These are phyloP conservation scores for Sinapis alba DNA, from an alignment of 441 rosid genomes.

Conservation along the genomic window DNA sequence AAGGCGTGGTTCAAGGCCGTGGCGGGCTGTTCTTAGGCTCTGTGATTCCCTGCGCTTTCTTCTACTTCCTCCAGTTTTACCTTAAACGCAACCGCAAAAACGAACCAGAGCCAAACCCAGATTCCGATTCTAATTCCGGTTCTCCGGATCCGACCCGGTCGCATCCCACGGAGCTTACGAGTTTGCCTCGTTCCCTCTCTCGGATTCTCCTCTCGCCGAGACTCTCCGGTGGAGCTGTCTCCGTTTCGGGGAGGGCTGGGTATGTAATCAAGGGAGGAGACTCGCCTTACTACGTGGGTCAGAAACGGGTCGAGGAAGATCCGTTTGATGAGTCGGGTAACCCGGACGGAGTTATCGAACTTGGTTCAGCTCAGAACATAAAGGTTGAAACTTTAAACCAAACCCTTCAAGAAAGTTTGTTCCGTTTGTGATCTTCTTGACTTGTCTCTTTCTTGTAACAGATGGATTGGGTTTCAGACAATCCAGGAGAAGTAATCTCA, in stretches of 20 bases:
- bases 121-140: constrained; percentile 38
- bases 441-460: constrained; percentile 21
- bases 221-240: constrained; percentile 55
- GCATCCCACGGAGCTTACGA: constrained; percentile 55
- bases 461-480: constrained; percentile 68
- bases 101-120: constrained; percentile 33
- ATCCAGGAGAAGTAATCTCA: constrained; percentile 43
- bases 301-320: constrained; percentile 59
- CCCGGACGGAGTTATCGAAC: constrained; percentile 80
- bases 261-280: constrained; percentile 56
- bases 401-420: not conserved
- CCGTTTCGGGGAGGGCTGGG: constrained; percentile 51
- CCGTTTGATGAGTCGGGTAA: constrained; percentile 61
- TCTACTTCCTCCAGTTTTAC: constrained; percentile 88
- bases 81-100: constrained; percentile 66
- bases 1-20: constrained; percentile 89
- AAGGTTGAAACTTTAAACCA: not conserved
- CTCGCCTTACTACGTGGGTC: constrained; percentile 57
- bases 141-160: constrained; percentile 54
- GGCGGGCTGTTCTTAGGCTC: constrained; percentile 88
- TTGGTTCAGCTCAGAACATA: constrained; percentile 72
- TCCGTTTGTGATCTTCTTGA: not conserved
- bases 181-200: constrained; percentile 62
- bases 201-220: constrained; percentile 63
- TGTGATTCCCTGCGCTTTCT: constrained; percentile 85